Evolutionary conservation across 495 filamentous ascomycete genomes (phyloP).

Genomic region (Tuber magnatum): DNA sequence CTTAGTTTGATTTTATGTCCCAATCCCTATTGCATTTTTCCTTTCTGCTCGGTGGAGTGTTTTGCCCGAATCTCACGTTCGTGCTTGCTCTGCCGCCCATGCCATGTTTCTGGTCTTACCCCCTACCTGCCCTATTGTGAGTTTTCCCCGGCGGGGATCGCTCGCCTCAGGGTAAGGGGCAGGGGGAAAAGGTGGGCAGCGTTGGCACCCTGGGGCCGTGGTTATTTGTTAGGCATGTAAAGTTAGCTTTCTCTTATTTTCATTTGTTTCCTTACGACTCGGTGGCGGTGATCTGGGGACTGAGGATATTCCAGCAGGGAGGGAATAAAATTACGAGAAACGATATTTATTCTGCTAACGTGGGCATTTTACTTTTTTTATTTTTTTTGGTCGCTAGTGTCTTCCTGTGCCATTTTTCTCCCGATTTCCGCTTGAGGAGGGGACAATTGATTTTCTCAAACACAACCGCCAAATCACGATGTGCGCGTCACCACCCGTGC

Average conservation of each 20-base stretch:
- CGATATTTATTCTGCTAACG: neutral
- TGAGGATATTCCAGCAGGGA: neutral
- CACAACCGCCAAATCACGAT: neutral
- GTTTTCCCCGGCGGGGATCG: neutral
- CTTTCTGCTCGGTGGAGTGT: neutral
- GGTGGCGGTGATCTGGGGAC: neutral
- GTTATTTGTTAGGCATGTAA: slow-evolving; percentile 4
- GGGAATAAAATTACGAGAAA: slow-evolving; percentile 1
- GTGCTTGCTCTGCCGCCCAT: neutral
- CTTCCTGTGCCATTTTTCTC: neutral
- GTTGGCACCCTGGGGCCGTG: neutral
- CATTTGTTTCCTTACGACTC: neutral
- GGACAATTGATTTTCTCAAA: neutral
- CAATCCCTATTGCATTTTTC: neutral
- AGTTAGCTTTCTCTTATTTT: slow-evolving; percentile 1
- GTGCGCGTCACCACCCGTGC: neutral
- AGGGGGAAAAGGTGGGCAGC: neutral
- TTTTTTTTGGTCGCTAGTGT: neutral
- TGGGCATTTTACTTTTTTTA: neutral
- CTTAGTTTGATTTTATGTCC: neutral
- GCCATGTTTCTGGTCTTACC: neutral
- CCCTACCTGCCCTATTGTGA: neutral
- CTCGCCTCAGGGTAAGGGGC: neutral
- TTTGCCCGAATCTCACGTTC: neutral
- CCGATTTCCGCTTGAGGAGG: neutral